Base-by-base conservation (phyloP, 2,329 filamentous ascomycete genomes). In the Penicillium sp. region DNA sequence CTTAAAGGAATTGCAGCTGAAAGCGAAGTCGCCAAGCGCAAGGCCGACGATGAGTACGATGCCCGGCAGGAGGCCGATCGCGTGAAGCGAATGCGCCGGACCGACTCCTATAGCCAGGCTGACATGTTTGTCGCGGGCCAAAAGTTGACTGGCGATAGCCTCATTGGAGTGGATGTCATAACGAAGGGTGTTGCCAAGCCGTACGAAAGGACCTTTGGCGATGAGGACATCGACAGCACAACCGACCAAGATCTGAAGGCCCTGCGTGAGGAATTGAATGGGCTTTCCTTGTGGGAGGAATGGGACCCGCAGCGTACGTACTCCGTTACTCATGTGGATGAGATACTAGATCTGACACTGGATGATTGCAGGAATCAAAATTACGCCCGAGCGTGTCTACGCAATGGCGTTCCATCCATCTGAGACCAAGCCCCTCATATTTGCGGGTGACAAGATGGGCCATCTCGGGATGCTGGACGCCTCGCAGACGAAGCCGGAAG, bases 401-500 rank as follows among this genome's bases (percentile, higher is more conserved):
- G 83, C 90, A 0, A 85, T 97, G 65, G 86, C 88, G 0, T 93
- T 99, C 63, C 94, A 99, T 66, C 94, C 94, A 0, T 92, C 87
- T 0, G 81, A 86, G 54, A 86, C 92, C 2, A 97, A 97, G 66
- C 86, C 92, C 0, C 79, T 99, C 2, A 83, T 97, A 1, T 95
- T 99, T 69, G 93, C 93, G 0, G 93, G 93, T 10, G 94, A 99
- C 67, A 99, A 99, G 71, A 83, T 95, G 61, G 93, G 94, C 1
- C 90, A 91, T 22, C 81, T 97, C 55, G 94, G 94, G 0, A 85
- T 99, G 1, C 93, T 97, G 51, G 93, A 99, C 68, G 92, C 88
- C 1, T 69, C 2, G 67, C 82, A 44, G 70, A 78, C 61, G 71
- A 79, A 62, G 76, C 80, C n/a, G 77, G 66, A 64, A n/a, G 86